These are phyloP conservation scores for Porphyrellus cyaneotinctus DNA, from an alignment of 768 basidiomycete species.

Conservation along the genomic window DNA sequence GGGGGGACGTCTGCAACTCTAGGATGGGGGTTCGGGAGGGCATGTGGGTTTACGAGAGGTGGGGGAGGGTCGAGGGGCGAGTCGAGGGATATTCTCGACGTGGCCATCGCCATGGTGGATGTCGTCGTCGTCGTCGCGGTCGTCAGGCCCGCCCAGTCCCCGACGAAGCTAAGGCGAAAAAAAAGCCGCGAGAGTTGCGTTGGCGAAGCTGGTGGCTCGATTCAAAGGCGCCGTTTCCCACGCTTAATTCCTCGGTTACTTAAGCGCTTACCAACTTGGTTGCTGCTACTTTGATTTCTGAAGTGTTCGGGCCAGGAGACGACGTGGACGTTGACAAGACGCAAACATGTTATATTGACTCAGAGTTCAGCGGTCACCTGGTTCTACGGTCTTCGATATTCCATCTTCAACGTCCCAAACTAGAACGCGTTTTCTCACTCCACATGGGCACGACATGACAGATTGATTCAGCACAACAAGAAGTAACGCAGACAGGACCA, in stretches of 20 bases:
- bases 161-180: conserved; percentile 18
- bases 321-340: conserved; percentile 6
- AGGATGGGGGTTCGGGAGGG: conserved; percentile 14
- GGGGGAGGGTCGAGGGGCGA: conserved; percentile 8
- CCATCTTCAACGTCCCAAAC: neutral
- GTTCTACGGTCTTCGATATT: neutral
- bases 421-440: conserved; percentile 1
- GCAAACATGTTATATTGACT: neutral
- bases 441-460: neutral
- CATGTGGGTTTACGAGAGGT: conserved; percentile 10
- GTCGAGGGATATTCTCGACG: conserved; percentile 20
- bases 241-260: conserved; percentile 17
- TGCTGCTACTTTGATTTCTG: neutral
- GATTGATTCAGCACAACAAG: neutral
- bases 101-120: conserved; percentile 15
- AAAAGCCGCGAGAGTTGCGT: conserved; percentile 16
- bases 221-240: conserved; percentile 22
- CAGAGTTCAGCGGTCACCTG: conserved; percentile 6
- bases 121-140: conserved; percentile 12
- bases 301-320: neutral
- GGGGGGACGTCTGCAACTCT: conserved; percentile 11
- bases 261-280: conserved; percentile 13
- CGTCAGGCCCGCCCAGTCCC: conserved; percentile 10
- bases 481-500: neutral
- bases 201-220: conserved; percentile 8